A percentile compares a stretch with the other conserved stretches of the same genome.
Evolutionary conservation across 352 stramenopile species (phyloP).

Genomic region (Globisporangium barbulae): DNA sequence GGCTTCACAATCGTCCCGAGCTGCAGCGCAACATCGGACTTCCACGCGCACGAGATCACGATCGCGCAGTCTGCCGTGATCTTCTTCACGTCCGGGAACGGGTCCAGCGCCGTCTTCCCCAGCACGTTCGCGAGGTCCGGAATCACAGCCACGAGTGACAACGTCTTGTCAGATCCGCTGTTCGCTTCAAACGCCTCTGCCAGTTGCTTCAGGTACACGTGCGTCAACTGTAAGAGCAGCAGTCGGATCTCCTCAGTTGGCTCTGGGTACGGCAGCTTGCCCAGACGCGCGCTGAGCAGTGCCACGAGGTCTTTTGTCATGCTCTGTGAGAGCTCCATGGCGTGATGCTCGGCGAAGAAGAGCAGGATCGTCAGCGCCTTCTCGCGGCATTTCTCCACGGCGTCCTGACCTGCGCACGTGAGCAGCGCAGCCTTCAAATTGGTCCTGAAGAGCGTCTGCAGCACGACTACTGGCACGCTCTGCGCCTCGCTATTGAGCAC

Average conservation of each 20-base stretch:
- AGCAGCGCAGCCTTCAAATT: conserved; percentile 54
- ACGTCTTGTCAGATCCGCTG: background rate
- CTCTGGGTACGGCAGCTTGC: conserved; percentile 75
- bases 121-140: conserved; percentile 63
- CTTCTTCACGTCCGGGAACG: conserved; percentile 83
- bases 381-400: conserved; percentile 79
- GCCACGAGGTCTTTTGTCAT: conserved; percentile 49
- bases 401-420: conserved; percentile 40
- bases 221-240: conserved; percentile 56
- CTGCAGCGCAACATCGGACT: conserved; percentile 57
- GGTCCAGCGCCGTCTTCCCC: conserved; percentile 67
- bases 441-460: conserved; percentile 37
- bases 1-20: conserved; percentile 65
- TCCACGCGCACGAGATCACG: conserved; percentile 49
- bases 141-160: conserved; percentile 54
- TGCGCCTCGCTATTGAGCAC: conserved; percentile 42
- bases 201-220: conserved; percentile 56
- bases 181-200: conserved; percentile 11
- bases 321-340: conserved; percentile 33
- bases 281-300: conserved; percentile 50
- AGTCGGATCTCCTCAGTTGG: conserved; percentile 81
- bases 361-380: conserved; percentile 56
- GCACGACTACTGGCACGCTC: conserved; percentile 27
- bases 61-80: conserved; percentile 61
- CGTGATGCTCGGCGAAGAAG: conserved; percentile 48